These are phyloP conservation scores for Rhododendron griersonianum DNA, from an alignment of 148 eudicot species.

Conservation along the genomic window DNA sequence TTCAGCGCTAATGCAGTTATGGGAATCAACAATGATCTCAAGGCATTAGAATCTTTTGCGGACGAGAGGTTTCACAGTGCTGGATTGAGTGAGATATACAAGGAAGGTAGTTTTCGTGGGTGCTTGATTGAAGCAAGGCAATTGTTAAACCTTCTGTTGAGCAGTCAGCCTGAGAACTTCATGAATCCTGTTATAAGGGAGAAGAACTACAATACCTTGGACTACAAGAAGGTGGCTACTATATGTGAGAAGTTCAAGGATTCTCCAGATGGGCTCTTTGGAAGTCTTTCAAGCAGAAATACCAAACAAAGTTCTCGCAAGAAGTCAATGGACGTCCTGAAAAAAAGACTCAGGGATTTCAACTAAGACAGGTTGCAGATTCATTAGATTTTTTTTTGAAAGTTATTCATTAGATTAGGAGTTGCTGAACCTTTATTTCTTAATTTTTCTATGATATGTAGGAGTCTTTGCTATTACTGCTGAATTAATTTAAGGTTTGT, in stretches of 20 bases:
- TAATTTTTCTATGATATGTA: slow-evolving; percentile 1
- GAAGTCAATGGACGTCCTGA: slow-evolving; percentile 81
- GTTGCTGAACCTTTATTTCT: background rate
- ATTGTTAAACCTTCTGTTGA: slow-evolving; percentile 67
- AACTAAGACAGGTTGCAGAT: slow-evolving; percentile 35
- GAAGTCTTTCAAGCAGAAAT: slow-evolving; percentile 83
- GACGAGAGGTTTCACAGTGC: slow-evolving; percentile 72
- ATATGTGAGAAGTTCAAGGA: slow-evolving; percentile 92
- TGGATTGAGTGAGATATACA: slow-evolving; percentile 72
- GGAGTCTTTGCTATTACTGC: background rate
- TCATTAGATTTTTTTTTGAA: slow-evolving; percentile 7
- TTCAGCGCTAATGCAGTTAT: slow-evolving; percentile 74
- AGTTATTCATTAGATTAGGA: slow-evolving; percentile 21
- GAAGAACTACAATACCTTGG: slow-evolving; percentile 70
- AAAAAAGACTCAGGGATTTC: slow-evolving; percentile 75
- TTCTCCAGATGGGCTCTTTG: slow-evolving; percentile 76
- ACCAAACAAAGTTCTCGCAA: slow-evolving; percentile 68
- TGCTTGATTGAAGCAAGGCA: slow-evolving; percentile 83
- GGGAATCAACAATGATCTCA: slow-evolving; percentile 63
- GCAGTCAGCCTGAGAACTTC: slow-evolving; percentile 92
- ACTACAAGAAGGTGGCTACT: slow-evolving; percentile 69
- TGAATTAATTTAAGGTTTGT: background rate
- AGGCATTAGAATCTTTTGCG: slow-evolving; percentile 73
- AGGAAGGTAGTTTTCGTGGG: slow-evolving; percentile 60
- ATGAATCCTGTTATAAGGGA: slow-evolving; percentile 87